Conservation (phyloP, 169 alveolate species). For the Toxoplasma gondii region DNA sequence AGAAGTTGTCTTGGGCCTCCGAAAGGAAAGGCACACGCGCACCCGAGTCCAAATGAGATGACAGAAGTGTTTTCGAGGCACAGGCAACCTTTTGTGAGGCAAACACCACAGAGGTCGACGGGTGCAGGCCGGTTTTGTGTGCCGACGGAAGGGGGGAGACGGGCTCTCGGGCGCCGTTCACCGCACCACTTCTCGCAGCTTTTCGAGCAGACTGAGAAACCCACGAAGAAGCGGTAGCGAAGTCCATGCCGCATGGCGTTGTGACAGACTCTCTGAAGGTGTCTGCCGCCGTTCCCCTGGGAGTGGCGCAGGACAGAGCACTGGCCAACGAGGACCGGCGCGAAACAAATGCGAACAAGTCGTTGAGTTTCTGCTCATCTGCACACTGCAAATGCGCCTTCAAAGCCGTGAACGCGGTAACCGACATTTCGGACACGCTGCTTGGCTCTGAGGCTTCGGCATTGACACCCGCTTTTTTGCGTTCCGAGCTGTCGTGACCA, state of each 20-base stretch:
- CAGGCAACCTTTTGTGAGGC: not conserved
- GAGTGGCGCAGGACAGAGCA: not conserved
- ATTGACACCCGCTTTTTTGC: not conserved
- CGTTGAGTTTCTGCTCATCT: slow-evolving; percentile 13
- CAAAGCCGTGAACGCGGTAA: slow-evolving; percentile 6
- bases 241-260: not conserved
- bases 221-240: not conserved
- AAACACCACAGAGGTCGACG: not conserved
- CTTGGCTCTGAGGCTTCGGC: not conserved
- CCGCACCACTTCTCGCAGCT: not conserved
- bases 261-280: not conserved
- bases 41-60: not conserved
- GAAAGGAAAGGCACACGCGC: not conserved
- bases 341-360: not conserved
- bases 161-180: not conserved
- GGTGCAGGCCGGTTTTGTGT: not conserved
- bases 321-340: not conserved
- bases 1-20: not conserved
- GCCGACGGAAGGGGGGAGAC: not conserved
- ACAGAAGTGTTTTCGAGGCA: not conserved
- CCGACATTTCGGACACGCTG: not conserved
- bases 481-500: not conserved
- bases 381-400: not conserved
- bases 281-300: not conserved
- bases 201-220: not conserved